Evolutionary conservation across 2,329 filamentous ascomycete genomes (phyloP), one percentile per base, ranked within the genome.

Genomic region (Taxawa tesnikishii): DNA sequence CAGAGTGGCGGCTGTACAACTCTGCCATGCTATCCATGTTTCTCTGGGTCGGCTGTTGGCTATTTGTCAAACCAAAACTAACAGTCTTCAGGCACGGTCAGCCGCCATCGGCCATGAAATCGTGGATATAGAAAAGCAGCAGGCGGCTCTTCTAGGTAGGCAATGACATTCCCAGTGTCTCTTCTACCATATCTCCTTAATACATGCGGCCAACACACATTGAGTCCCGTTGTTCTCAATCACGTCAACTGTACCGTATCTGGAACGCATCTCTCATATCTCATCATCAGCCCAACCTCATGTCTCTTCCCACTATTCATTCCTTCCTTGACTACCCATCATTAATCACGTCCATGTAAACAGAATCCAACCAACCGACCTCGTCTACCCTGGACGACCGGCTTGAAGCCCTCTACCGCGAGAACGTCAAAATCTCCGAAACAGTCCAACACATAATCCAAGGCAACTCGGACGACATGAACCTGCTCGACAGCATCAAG

Each of bases 361-460:
- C 31, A 37, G 46, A 52, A 10, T 42, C 40, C 12, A 43, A 41
- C 28, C 49, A 52, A 29, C 38, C 44, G 5, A 40, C 47, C 15
- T 45, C 49, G 28, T 46, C 52, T 9, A 45, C 49, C n/a, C 52
- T 64, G 14, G 62, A 66, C 40, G 53, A 58, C 28, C 56, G 59
- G 17, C 54, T 67, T 3, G 62, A 65, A 39, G 49, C 57, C 21
- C 50, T 58, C 11, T 57, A 64, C 26, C 59, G 64, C 21, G 62
- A 65, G 25, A 63, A 65, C 36, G 56, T 67, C 41, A 62, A 61
- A 33, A 47, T 65, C 12, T 54, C 49, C 42, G 62, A 67, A 37
- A 58, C 65, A 38, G 56, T 63, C 23, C 43, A 55, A 26, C 53
- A 58, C 29, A 52, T 61, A 18, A 50, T 63, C 27, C 55, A 60